These are phyloP conservation scores for Aspergillus caelatus DNA, from an alignment of 2,329 filamentous ascomycete genomes.

Conservation along the genomic window DNA sequence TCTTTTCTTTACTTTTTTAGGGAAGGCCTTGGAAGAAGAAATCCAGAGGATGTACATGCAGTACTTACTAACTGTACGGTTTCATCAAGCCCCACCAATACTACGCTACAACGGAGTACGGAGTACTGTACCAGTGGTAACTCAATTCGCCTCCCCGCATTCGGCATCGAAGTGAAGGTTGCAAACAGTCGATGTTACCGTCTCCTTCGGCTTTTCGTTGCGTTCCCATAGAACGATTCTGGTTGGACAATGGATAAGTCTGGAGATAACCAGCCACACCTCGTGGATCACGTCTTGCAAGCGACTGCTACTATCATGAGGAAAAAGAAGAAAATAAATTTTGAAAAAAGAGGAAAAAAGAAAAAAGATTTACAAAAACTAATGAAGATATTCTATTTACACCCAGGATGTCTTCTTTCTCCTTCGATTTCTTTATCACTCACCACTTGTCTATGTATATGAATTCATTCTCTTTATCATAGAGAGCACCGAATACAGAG, in stretches of 20 bases:
- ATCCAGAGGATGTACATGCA: not conserved
- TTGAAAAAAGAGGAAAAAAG: not conserved
- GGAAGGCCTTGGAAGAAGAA: not conserved
- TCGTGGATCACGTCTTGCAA: not conserved
- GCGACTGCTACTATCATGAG: not conserved
- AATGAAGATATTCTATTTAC: not conserved
- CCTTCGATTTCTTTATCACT: not conserved
- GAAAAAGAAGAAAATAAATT: too few relatives aligned
- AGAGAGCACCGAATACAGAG: not conserved
- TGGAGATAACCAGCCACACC: not conserved
- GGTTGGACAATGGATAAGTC: constrained; percentile 1
- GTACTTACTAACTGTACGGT: not conserved
- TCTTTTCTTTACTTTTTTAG: not conserved
- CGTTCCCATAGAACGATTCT: constrained; percentile 3
- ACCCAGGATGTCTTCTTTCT: not conserved
- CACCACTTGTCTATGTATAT: not conserved
- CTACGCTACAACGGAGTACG: not conserved
- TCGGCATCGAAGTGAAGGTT: constrained; percentile 15
- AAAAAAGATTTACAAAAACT: not conserved
- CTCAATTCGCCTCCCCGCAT: constrained; percentile 22
- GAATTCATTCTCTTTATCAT: not conserved
- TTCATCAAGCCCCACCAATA: not conserved
- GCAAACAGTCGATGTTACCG: constrained; percentile 24
- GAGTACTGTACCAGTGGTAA: constrained; percentile 1
- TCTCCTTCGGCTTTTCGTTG: constrained; percentile 13